phyloP scores from a whole-genome alignment of 495 filamentous ascomycete genomes.

The Annulohypoxylon nitens region DNA sequence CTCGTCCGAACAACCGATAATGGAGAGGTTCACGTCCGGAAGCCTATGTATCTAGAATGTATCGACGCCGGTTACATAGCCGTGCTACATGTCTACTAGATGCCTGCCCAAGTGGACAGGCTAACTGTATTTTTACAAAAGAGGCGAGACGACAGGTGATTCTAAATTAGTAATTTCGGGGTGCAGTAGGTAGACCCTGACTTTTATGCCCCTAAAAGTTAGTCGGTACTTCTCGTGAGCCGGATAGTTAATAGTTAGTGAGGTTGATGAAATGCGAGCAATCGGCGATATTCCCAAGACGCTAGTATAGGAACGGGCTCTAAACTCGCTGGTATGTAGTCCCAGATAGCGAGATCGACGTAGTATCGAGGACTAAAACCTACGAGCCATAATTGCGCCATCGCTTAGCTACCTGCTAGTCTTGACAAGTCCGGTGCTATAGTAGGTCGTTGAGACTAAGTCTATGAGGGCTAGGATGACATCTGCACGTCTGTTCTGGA shows the following conservation, averaged over 20 bases:
- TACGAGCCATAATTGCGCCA: not conserved
- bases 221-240: not conserved
- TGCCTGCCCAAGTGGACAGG: not conserved
- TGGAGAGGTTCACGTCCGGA: not conserved
- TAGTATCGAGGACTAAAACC: not conserved
- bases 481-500: not conserved
- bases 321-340: not conserved
- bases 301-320: not conserved
- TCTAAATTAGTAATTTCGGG: not conserved
- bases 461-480: not conserved
- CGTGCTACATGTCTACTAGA: not conserved
- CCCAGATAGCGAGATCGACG: constrained; percentile 1
- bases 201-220: not conserved
- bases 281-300: constrained; percentile 4
- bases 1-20: not conserved
- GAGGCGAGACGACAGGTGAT: constrained; percentile 3
- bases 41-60: not conserved
- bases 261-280: not conserved
- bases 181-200: not conserved
- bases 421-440: not conserved
- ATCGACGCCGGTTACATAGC: constrained; percentile 3
- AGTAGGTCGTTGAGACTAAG: not conserved
- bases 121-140: constrained; percentile 1
- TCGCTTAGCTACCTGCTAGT: constrained; percentile 2
- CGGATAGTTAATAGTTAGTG: not conserved